Conservation (phyloP, 495 filamentous ascomycete species). For the Mytilinidion resinicola region DNA sequence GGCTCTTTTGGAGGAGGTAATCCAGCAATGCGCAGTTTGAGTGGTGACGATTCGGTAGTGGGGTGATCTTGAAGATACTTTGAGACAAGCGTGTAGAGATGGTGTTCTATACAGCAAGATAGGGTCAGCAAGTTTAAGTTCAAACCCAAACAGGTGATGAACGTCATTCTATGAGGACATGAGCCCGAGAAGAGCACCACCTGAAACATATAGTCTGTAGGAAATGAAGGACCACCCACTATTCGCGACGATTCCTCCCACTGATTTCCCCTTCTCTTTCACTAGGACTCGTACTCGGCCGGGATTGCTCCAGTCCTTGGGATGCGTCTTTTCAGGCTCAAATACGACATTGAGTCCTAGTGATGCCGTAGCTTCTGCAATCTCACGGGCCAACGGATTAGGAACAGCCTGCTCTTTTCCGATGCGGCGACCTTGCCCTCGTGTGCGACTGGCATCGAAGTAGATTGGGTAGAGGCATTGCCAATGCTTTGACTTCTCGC, state of each 20-base stretch:
- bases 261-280: slow-evolving; percentile 49
- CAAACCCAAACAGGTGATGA: not conserved
- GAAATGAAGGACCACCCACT: slow-evolving; percentile 45
- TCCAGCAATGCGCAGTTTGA: slow-evolving; percentile 59
- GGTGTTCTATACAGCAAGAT: slow-evolving; percentile 53
- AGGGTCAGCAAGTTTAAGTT: not conserved
- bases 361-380: slow-evolving; percentile 72
- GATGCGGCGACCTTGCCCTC: slow-evolving; percentile 75
- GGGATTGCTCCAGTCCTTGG: slow-evolving; percentile 96
- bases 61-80: slow-evolving; percentile 70
- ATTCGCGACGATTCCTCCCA: slow-evolving; percentile 60
- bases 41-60: slow-evolving; percentile 59
- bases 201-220: not conserved
- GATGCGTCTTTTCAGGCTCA: slow-evolving; percentile 87
- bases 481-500: slow-evolving; percentile 61
- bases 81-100: slow-evolving; percentile 73
- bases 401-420: slow-evolving; percentile 60
- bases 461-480: slow-evolving; percentile 93
- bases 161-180: not conserved
- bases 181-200: slow-evolving; percentile 1
- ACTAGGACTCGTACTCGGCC: slow-evolving; percentile 77
- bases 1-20: slow-evolving; percentile 58
- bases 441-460: slow-evolving; percentile 72
- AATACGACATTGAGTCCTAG: slow-evolving; percentile 71
- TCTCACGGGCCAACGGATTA: slow-evolving; percentile 84